Evolutionary conservation across 257 asterid species (phyloP), one percentile per base, ranked within the genome.

Genomic region (Verbascum thapsus): DNA sequence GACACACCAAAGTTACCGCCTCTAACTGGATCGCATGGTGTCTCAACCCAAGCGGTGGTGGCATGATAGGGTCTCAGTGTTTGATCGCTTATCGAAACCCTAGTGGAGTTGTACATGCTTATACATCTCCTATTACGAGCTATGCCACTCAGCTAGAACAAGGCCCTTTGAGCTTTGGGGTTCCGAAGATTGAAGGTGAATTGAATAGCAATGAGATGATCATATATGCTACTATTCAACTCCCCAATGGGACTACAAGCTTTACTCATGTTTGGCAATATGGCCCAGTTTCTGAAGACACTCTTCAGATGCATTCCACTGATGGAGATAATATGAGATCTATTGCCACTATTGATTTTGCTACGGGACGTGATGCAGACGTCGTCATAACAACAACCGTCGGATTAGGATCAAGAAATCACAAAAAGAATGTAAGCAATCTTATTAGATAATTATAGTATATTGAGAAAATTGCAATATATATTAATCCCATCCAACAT

Each of bases 251-350:
- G 23, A 43, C 68, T 3, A 77, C 83, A 1, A 72, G 67, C 9
- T 78, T 77, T 38, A 55, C 58, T 22, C 86, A 77, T 16, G 83
- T 64, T 1, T 81, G 86, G 86, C 86, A 81, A 48, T 13, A 37
- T 17, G 86, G 86, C 0, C 66, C 0, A 3, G 67, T 81, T 39
- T 66, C 75, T n/a, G 81, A 77, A 0, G 63, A 20, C 10, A 1
- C 3, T 20, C 76, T 64, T 35, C 2, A 0, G 3, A 0, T 0
- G 7, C 85, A 80, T 40, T 3, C 0, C 5, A 10, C 1, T 0
- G 10, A 8, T 34, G 44, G 37, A 12, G 78, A 60, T 3, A 74
- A 73, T 17, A 1, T 7, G 23, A 44, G 30, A 7, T 77, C 86
- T 7, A 3, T 7, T 8, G 76, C 74, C 0, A 56, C 17, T 10